Base-by-base conservation (phyloP, 1,284 basidiomycete genomes). In the Boletus holoroseus region DNA sequence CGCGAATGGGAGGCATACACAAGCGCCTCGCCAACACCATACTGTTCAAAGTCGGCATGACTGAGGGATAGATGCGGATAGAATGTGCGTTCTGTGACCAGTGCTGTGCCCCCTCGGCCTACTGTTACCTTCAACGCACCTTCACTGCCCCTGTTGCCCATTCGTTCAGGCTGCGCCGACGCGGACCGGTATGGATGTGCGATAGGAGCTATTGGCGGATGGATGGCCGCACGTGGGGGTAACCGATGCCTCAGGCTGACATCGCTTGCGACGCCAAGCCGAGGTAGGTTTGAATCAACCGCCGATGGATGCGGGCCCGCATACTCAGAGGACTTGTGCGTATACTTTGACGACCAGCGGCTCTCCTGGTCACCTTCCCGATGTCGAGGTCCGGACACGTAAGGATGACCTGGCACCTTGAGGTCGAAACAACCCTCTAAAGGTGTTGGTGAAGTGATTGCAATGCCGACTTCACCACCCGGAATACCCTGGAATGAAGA, bases 381-480 rank as follows among this genome's bases (percentile, higher is more conserved):
- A 48, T 56, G 57, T 43, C 57, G 59, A 8, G 57, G 40, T 12
- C 69, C 73, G 41, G 77, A 74, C 6, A 79, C 80, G 60, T 12
- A 46, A 9, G 45, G 9, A 63, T 84, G 82, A 28, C 72, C 68
- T 9, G 75, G 73, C 27, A 82, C 57, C 24, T 64, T 60, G 43
- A 76, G 67, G 5, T 68, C 64, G 53, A 48, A 11, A 46, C 56
- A 40, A 54, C 60, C 71, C 7, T 75, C 75, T 3, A 67, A 62
- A 3, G 71, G 67, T 0, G 76, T 75, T 3, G 84, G 78, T 0
- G 84, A 82, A 5, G 81, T 79, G 18, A 89, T 63, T 5, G 86
- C 87, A 49, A 88, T 79, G 3, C 85, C 86, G 7, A 86, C 73
- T 49, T 73, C 70, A 7, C 60, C 68, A 20, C 55, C 61, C 5